These are phyloP conservation scores for Saxophila tyrrhenica DNA, from an alignment of 495 filamentous ascomycete genomes.

Conservation along the genomic window DNA sequence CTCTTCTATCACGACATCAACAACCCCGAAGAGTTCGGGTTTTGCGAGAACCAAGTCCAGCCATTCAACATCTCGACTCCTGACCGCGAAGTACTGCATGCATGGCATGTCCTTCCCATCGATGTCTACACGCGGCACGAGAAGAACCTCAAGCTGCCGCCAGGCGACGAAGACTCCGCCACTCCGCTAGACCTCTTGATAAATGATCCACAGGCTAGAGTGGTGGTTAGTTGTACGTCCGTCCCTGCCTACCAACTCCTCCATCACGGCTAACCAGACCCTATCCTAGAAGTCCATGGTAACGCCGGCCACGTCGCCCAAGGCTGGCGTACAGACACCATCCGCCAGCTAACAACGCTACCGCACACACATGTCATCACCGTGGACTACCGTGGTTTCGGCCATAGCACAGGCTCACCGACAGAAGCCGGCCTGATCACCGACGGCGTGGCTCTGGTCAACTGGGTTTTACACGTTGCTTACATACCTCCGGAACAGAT, in stretches of 20 bases:
- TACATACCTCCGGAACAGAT: slow-evolving; percentile 59
- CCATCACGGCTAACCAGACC: not conserved
- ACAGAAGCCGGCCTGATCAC: slow-evolving; percentile 72
- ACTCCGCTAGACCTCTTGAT: slow-evolving; percentile 25
- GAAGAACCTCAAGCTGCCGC: slow-evolving; percentile 13
- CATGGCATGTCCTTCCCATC: slow-evolving; percentile 32
- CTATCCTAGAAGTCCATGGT: slow-evolving; percentile 11
- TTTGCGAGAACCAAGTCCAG: slow-evolving; percentile 43
- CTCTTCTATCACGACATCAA: slow-evolving; percentile 56
- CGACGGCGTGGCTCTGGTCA: slow-evolving; percentile 60
- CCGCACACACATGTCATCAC: slow-evolving; percentile 51
- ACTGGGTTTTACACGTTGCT: slow-evolving; percentile 56
- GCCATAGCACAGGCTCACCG: slow-evolving; percentile 65
- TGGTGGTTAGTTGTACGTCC: slow-evolving; percentile 29
- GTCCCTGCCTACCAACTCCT: not conserved
- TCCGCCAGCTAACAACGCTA: slow-evolving; percentile 34
- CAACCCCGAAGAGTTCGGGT: slow-evolving; percentile 66
- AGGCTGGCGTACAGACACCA: slow-evolving; percentile 40
- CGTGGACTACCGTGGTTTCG: slow-evolving; percentile 87
- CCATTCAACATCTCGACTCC: slow-evolving; percentile 28
- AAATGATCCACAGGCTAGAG: slow-evolving; percentile 22
- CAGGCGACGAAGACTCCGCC: slow-evolving; percentile 21
- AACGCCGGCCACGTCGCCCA: slow-evolving; percentile 46
- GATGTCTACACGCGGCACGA: slow-evolving; percentile 29
- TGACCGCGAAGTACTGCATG: slow-evolving; percentile 30